phyloP scores from a whole-genome alignment of 176 grass and related monocot species.

The Phoenix dactylifera region DNA sequence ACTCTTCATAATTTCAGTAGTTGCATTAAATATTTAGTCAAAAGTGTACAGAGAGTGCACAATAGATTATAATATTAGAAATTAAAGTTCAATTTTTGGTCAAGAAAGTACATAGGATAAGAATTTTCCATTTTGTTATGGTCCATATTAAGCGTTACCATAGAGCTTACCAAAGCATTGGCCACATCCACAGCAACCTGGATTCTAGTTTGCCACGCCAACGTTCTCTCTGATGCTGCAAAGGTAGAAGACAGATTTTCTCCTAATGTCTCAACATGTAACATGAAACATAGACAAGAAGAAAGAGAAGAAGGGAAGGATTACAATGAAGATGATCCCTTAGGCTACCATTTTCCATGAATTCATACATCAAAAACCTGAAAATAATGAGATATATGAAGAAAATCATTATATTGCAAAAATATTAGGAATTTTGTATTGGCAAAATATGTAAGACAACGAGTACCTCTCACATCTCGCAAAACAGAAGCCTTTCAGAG shows the following conservation, averaged over 20 bases:
- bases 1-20: too few species aligned
- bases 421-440: not conserved
- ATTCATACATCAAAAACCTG: constrained; percentile 92
- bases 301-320: not conserved
- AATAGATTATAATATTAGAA: too few species aligned
- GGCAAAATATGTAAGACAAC: not conserved
- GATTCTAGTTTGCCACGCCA: constrained; percentile 71
- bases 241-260: constrained; percentile 2
- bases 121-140: not conserved
- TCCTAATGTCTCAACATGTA: constrained; percentile 1
- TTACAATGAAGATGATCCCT: constrained; percentile 95
- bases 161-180: constrained; percentile 58
- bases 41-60: too few species aligned
- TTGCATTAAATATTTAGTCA: too few species aligned
- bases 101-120: too few species aligned
- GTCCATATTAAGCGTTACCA: constrained; percentile 11
- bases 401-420: not conserved
- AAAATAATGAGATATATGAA: constrained; percentile 3
- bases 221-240: constrained; percentile 57
- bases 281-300: constrained; percentile 2
- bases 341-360: constrained; percentile 96
- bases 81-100: not conserved
- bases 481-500: constrained; percentile 78
- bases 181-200: constrained; percentile 84
- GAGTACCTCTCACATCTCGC: constrained; percentile 76